These are phyloP conservation scores for Tetratostichococcus sp. DNA, from an alignment of 139 green algal genomes.

Conservation along the genomic window DNA sequence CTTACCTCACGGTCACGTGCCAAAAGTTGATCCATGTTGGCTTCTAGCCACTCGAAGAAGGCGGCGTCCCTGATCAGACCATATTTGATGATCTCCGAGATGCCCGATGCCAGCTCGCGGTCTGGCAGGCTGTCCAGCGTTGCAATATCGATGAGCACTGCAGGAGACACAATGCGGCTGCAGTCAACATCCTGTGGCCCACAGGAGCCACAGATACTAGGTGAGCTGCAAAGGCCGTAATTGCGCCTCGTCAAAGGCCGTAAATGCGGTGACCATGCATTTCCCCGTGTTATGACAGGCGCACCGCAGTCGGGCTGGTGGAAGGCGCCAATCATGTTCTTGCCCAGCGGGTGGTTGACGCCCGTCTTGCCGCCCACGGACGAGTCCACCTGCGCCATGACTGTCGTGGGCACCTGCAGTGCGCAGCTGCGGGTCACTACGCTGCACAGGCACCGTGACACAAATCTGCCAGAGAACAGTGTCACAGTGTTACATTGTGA, in stretches of 20 bases:
- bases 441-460: no score
- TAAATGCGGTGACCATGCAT: no score
- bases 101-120: conserved; percentile 83
- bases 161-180: no score
- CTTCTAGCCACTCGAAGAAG: conserved; percentile 95
- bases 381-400: conserved; percentile 97
- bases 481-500: no score
- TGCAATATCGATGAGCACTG: conserved; percentile 89
- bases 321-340: conserved; percentile 99
- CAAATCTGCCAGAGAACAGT: background rate
- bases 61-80: conserved; percentile 90
- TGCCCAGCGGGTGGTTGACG: conserved; percentile 97
- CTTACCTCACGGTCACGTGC: conserved; percentile 63
- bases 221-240: no score
- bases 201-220: no score
- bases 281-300: no score
- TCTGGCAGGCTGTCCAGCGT: conserved; percentile 87
- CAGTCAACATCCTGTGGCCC: no score
- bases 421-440: background rate
- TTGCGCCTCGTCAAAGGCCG: no score
- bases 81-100: conserved; percentile 99
- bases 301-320: conserved; percentile 63
- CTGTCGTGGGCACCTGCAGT: conserved; percentile 88
- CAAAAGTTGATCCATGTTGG: conserved; percentile 85
- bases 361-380: conserved; percentile 97